Conservation (phyloP, 805 yeast genomes). For the Monosporozyma yasuniensis region DNA sequence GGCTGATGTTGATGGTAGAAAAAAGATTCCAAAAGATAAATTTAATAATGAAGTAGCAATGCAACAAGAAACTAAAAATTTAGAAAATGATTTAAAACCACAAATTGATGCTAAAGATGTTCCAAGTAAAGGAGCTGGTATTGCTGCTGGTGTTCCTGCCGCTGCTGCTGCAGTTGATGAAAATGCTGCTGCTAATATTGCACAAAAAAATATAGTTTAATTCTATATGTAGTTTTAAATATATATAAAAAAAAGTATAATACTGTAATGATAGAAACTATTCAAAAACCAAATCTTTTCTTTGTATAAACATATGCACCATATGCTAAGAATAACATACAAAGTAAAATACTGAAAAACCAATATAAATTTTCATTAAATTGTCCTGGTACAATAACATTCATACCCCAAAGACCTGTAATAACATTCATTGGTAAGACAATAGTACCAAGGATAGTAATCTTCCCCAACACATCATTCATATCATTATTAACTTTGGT, state of each 20-base stretch:
- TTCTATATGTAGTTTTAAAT: not conserved
- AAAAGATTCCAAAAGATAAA: constrained; percentile 15
- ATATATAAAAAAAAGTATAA: not conserved
- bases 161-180: not conserved
- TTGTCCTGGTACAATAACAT: constrained; percentile 94
- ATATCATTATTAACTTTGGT: constrained; percentile 93
- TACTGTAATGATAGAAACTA: not conserved
- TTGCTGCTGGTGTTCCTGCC: not conserved
- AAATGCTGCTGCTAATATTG: not conserved
- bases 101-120: constrained; percentile 6
- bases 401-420: constrained; percentile 99
- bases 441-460: constrained; percentile 88
- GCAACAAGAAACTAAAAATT: constrained; percentile 24
- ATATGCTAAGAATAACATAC: constrained; percentile 41
- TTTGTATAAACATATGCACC: constrained; percentile 42
- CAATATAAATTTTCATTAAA: constrained; percentile 48
- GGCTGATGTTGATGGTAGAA: not conserved
- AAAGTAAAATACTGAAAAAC: constrained; percentile 48
- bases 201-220: not conserved
- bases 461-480: constrained; percentile 90
- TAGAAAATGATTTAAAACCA: constrained; percentile 19
- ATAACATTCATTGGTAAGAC: constrained; percentile 91
- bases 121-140: constrained; percentile 6
- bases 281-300: constrained; percentile 32
- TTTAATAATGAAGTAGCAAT: constrained; percentile 26